Conservation (phyloP, 1,284 basidiomycete species). For the Tilletia caries region DNA sequence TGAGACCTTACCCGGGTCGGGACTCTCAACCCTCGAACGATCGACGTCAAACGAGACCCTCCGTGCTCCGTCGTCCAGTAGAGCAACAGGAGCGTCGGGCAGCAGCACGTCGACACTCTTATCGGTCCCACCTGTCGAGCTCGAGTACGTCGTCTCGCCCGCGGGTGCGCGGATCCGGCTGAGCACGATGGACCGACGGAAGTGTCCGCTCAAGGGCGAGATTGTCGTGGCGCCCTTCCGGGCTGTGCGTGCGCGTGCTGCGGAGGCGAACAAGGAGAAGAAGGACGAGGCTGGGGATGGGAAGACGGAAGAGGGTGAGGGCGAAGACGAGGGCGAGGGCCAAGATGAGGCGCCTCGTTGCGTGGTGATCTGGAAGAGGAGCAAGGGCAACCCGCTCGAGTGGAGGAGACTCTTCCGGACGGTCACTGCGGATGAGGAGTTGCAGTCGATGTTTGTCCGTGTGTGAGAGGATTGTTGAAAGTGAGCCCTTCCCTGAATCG, state of each 20-base stretch:
- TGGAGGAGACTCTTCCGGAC: conserved; percentile 53
- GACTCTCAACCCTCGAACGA: background rate
- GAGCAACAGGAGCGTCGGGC: background rate
- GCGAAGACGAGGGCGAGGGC: conserved; percentile 15
- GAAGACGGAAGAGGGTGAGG: conserved; percentile 15
- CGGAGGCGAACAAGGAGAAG: background rate
- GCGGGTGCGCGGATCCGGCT: conserved; percentile 39
- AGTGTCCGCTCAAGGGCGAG: conserved; percentile 48
- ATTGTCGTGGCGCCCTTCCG: conserved; percentile 41
- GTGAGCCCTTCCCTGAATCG: too few relatives aligned
- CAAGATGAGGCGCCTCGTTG: conserved; percentile 20
- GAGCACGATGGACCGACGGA: conserved; percentile 46
- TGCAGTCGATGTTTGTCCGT: conserved; percentile 10
- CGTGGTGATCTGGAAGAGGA: conserved; percentile 49
- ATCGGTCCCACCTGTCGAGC: background rate
- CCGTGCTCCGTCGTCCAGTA: background rate
- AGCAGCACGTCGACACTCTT: background rate
- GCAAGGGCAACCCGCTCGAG: conserved; percentile 54
- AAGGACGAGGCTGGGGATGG: conserved; percentile 13
- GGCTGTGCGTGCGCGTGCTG: conserved; percentile 1
- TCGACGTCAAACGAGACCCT: background rate
- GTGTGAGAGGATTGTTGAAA: background rate
- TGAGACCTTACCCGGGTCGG: too few relatives aligned
- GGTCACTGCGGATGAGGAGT: conserved; percentile 8
- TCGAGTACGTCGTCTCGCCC: conserved; percentile 10